phyloP scores from a whole-genome alignment of 345 rosid genomes.

The Isatis tinctoria region DNA sequence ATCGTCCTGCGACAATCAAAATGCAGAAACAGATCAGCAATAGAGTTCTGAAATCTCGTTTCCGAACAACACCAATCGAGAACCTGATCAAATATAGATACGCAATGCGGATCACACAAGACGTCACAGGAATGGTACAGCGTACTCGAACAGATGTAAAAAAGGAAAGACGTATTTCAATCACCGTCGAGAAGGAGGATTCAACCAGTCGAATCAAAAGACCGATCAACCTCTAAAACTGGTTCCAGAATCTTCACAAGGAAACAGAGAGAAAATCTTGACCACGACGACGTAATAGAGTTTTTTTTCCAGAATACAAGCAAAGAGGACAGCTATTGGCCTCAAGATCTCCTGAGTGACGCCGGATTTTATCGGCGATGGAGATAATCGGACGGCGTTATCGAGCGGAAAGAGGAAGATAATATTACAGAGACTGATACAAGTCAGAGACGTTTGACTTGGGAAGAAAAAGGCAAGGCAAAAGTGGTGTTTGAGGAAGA shows the following conservation, averaged over 20 bases:
- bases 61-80: not conserved
- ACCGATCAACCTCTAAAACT: conserved; percentile 25
- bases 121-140: not conserved
- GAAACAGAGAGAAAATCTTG: conserved; percentile 16
- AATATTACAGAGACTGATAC: no score
- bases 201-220: conserved; percentile 13
- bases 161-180: not conserved
- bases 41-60: conserved; percentile 13
- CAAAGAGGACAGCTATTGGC: conserved; percentile 17
- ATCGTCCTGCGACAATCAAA: conserved; percentile 11
- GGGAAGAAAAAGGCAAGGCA: no score
- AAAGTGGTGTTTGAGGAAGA: no score
- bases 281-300: conserved; percentile 11
- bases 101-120: conserved; percentile 10
- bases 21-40: conserved; percentile 26
- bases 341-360: conserved; percentile 48
- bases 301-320: not conserved
- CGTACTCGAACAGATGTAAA: not conserved
- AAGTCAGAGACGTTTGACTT: no score
- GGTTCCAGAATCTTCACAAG: conserved; percentile 1
- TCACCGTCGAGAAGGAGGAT: conserved; percentile 2
- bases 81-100: not conserved
- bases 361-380: no score
- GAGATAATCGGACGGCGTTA: conserved; percentile 19
- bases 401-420: not conserved